Evolutionary conservation across 148 eudicot species (phyloP).

Genomic region (Persicaria maculosa): DNA sequence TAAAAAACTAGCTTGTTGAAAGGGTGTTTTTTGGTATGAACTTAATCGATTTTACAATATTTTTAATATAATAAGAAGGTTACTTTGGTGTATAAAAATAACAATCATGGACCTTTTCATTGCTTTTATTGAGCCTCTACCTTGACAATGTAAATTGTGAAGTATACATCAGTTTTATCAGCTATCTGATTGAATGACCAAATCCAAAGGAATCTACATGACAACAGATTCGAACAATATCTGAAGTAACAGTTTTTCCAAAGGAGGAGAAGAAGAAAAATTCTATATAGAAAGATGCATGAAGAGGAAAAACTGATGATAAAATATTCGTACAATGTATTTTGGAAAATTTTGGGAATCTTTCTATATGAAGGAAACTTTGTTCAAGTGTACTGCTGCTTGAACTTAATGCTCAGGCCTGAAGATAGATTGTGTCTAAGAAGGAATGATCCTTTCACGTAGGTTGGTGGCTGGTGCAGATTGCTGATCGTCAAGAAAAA

Average conservation of each 20-base stretch:
- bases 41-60: neutral
- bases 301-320: neutral
- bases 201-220: constrained; percentile 1
- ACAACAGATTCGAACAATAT: neutral
- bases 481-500: no score
- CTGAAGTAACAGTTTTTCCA: neutral
- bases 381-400: no score
- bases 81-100: neutral
- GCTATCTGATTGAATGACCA: neutral
- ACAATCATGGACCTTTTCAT: neutral
- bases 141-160: neutral
- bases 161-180: neutral
- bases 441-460: no score
- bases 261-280: neutral
- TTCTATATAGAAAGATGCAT: neutral
- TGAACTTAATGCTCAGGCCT: no score
- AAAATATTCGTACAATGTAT: neutral
- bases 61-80: neutral
- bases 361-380: no score
- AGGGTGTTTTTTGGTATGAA: neutral
- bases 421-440: no score
- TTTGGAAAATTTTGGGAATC: no score
- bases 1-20: neutral
- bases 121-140: neutral
- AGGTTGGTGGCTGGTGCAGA: no score